Conservation (phyloP, 257 asterid genomes). For the Cruciata laevipes region DNA sequence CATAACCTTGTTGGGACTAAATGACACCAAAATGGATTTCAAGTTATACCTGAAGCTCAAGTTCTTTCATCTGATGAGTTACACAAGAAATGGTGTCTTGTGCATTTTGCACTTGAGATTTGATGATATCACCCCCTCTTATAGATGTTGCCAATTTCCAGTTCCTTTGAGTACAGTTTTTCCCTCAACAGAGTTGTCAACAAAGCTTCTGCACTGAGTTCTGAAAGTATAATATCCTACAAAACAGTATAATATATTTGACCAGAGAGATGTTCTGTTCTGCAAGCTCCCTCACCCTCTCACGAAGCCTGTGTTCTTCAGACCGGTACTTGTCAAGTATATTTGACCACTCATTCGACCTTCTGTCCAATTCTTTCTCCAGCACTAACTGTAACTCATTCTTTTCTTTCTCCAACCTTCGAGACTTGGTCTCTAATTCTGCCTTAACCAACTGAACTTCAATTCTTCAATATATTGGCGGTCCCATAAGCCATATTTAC, state of each 20-base stretch:
- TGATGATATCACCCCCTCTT: constrained; percentile 73
- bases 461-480: constrained; percentile 50
- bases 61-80: constrained; percentile 76
- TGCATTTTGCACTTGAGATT: constrained; percentile 79
- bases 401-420: constrained; percentile 76
- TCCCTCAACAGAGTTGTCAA: constrained; percentile 72
- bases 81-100: constrained; percentile 65
- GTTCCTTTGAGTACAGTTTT: constrained; percentile 79
- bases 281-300: constrained; percentile 88
- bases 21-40: neutral
- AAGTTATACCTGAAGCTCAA: constrained; percentile 75
- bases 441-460: constrained; percentile 39
- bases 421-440: constrained; percentile 44
- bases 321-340: constrained; percentile 79
- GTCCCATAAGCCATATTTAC: constrained; percentile 66
- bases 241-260: constrained; percentile 11
- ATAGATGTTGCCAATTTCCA: constrained; percentile 73
- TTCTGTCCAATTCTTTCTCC: constrained; percentile 86
- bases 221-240: constrained; percentile 59
- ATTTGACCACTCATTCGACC: constrained; percentile 81
- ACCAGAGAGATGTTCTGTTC: constrained; percentile 89
- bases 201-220: constrained; percentile 75
- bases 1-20: neutral
- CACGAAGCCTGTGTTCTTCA: constrained; percentile 93
- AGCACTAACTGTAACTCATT: constrained; percentile 67